These are phyloP conservation scores for Diatrype stigma DNA, from an alignment of 2,329 filamentous ascomycete species.

Conservation along the genomic window DNA sequence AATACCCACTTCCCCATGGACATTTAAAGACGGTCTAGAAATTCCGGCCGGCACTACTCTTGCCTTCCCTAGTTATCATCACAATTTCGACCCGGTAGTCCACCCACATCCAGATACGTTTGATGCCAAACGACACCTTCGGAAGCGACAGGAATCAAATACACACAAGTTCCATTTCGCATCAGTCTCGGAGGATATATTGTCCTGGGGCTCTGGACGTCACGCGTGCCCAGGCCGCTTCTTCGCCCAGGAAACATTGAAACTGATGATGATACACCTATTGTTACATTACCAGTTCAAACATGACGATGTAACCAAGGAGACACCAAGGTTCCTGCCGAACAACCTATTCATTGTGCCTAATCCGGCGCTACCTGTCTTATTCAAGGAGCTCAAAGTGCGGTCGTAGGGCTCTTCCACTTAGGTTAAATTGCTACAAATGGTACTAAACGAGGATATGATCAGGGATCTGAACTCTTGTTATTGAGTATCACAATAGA, in stretches of 20 bases:
- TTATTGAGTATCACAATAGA: too few relatives aligned
- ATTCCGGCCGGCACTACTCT: neutral
- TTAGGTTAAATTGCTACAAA: too few relatives aligned
- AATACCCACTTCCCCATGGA: neutral
- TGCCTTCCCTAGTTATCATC: constrained; percentile 4
- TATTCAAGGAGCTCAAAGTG: neutral
- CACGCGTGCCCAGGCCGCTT: constrained; percentile 10
- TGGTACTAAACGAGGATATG: too few relatives aligned
- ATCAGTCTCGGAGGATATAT: constrained; percentile 5
- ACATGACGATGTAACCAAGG: neutral
- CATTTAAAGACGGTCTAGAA: constrained; percentile 2
- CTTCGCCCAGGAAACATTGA: constrained; percentile 8
- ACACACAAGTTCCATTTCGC: constrained; percentile 10
- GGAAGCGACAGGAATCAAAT: constrained; percentile 4
- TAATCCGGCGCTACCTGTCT: neutral
- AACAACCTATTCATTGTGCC: neutral
- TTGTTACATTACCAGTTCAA: constrained; percentile 4
- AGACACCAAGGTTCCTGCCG: neutral
- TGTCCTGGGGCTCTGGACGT: constrained; percentile 5
- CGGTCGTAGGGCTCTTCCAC: too few relatives aligned
- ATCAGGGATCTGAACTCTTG: too few relatives aligned
- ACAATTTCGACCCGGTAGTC: constrained; percentile 4
- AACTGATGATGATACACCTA: constrained; percentile 9
- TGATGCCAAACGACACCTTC: constrained; percentile 6
- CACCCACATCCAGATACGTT: constrained; percentile 5